Conservation (phyloP, 495 filamentous ascomycete genomes). For the Talaromyces nanjingensis region DNA sequence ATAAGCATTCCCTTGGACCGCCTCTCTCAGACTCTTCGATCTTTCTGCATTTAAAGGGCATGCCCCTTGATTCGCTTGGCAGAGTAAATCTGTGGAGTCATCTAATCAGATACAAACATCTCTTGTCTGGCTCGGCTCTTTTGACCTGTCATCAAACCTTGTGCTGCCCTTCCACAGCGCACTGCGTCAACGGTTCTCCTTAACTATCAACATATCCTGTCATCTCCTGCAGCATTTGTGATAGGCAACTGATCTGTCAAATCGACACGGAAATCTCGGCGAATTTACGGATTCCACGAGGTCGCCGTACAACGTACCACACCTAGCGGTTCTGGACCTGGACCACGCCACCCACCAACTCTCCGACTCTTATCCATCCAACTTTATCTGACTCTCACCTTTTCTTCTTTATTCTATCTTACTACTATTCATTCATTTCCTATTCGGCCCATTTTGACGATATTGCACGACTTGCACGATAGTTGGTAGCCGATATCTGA, state of each 20-base stretch:
- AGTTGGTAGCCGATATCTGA: background rate
- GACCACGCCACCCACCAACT: background rate
- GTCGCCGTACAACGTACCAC: background rate
- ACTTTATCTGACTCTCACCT: background rate
- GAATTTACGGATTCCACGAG: background rate
- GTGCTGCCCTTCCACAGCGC: background rate
- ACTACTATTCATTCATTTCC: background rate
- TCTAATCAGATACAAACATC: conserved; percentile 1
- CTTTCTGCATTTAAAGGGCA: background rate
- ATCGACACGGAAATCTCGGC: background rate
- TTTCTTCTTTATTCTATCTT: background rate
- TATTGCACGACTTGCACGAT: background rate
- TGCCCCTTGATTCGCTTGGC: background rate
- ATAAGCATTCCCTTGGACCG: background rate
- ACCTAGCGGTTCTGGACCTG: background rate
- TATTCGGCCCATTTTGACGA: background rate
- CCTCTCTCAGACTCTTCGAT: background rate
- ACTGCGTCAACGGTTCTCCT: background rate
- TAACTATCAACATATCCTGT: background rate
- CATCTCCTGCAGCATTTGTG: background rate
- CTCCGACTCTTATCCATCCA: background rate
- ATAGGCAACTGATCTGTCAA: background rate
- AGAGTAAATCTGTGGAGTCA: background rate
- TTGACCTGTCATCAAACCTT: background rate
- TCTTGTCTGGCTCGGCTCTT: background rate